A percentile compares a stretch with the other conserved stretches of the same genome.
These are phyloP conservation scores for Camelina laxa DNA, from an alignment of 345 rosid genomes.

Conservation along the genomic window DNA sequence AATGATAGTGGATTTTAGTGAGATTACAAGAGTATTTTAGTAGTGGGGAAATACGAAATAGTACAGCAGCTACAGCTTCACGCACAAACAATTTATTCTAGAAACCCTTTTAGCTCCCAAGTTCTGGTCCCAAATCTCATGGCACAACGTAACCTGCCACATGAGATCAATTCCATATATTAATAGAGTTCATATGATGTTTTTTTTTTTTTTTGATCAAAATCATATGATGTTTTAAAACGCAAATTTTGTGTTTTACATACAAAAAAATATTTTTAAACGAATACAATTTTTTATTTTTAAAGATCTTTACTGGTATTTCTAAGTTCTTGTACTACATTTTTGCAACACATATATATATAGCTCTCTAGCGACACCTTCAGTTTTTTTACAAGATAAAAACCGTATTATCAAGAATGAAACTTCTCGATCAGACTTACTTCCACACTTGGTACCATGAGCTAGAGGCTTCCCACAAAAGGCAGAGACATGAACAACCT, in stretches of 20 bases:
- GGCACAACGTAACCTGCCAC: constrained; percentile 40
- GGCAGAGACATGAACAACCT: constrained; percentile 45
- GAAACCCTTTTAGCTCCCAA: constrained; percentile 5
- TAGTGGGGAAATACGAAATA: background rate
- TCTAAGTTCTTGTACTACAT: too few relatives aligned
- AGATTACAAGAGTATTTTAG: constrained; percentile 5
- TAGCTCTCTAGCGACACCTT: background rate
- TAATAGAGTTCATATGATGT: background rate
- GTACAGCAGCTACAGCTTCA: background rate
- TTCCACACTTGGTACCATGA: constrained; percentile 48
- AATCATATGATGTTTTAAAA: too few relatives aligned
- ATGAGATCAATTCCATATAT: constrained; percentile 17
- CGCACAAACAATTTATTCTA: constrained; percentile 11
- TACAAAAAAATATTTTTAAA: too few relatives aligned
- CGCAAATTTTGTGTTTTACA: too few relatives aligned
- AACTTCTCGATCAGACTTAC: constrained; percentile 27
- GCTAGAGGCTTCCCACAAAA: constrained; percentile 47
- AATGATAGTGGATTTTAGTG: background rate
- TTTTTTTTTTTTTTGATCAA: too few relatives aligned
- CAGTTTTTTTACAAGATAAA: background rate
- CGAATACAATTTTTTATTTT: too few relatives aligned
- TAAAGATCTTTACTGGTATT: too few relatives aligned
- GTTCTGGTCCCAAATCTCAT: constrained; percentile 23
- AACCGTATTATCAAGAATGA: background rate
- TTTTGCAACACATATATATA: too few relatives aligned